These are phyloP conservation scores for Ceratopteris richardii DNA, from an alignment of 75 land plant genomes.

Conservation along the genomic window DNA sequence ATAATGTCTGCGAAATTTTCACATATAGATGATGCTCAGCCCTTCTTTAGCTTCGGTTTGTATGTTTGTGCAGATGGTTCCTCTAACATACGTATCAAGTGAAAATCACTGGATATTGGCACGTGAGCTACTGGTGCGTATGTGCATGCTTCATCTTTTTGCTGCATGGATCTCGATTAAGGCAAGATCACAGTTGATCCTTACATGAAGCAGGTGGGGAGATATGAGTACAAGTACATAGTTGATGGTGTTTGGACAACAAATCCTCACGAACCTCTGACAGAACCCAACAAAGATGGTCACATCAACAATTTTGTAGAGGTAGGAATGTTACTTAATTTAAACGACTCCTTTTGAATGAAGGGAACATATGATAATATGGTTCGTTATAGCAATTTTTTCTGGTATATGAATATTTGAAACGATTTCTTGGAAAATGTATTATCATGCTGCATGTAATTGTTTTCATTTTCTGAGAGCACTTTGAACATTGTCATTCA, in stretches of 20 bases:
- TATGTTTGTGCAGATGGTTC: slow-evolving; percentile 13
- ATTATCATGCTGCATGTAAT: too few species aligned
- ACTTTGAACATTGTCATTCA: too few species aligned
- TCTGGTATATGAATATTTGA: too few species aligned
- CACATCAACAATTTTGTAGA: slow-evolving; percentile 81
- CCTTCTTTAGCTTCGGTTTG: too few species aligned
- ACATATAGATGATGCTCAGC: too few species aligned
- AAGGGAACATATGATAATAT: too few species aligned
- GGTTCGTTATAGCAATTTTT: too few species aligned
- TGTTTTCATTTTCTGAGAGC: too few species aligned
- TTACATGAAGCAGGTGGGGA: slow-evolving; percentile 55
- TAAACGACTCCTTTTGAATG: too few species aligned
- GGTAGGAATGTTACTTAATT: slow-evolving; percentile 31
- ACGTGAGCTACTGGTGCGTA: slow-evolving; percentile 73
- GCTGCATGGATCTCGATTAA: not conserved
- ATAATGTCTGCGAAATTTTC: too few species aligned
- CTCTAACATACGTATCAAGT: slow-evolving; percentile 40
- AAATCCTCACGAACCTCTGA: slow-evolving; percentile 47
- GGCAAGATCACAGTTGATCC: not conserved
- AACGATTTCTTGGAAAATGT: too few species aligned
- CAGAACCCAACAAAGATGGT: slow-evolving; percentile 70
- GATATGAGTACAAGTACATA: slow-evolving; percentile 92
- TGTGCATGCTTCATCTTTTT: too few species aligned
- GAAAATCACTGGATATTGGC: slow-evolving; percentile 56
- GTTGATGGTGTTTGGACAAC: slow-evolving; percentile 68